A percentile compares a stretch with the other conserved stretches of the same genome.
phyloP scores from a whole-genome alignment of 345 rosid species.

The Angophora floribunda region DNA sequence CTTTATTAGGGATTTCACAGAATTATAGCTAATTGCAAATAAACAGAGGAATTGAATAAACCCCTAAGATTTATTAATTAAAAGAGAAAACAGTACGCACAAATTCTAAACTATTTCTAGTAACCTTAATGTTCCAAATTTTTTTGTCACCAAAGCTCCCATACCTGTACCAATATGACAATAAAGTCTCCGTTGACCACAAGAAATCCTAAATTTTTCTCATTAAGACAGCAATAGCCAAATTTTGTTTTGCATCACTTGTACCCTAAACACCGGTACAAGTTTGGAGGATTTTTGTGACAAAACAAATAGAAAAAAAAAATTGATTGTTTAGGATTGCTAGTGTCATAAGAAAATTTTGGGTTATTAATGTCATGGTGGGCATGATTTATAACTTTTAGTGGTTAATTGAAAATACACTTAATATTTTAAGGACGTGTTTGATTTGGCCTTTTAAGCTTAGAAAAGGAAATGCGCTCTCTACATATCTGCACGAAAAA shows the following conservation, averaged over 20 bases:
- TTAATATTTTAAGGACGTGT: neutral
- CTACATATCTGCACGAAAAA: neutral
- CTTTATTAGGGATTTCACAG: neutral
- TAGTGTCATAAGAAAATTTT: too few species aligned
- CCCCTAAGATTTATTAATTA: neutral
- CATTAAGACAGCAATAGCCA: neutral
- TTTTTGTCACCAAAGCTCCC: neutral
- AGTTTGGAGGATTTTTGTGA: neutral
- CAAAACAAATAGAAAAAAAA: rapidly evolving
- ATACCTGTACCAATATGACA: too few species aligned
- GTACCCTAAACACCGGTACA: neutral
- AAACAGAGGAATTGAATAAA: neutral
- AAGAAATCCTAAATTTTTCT: neutral
- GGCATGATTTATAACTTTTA: too few species aligned
- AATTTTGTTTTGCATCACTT: rapidly evolving
- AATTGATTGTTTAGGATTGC: too few species aligned
- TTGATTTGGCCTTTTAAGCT: neutral
- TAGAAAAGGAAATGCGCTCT: neutral
- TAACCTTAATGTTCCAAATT: neutral
- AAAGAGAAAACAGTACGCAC: neutral
- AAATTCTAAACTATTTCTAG: neutral
- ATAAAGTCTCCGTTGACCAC: neutral
- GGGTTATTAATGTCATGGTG: too few species aligned
- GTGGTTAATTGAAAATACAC: neutral
- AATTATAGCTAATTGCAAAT: neutral